Evolutionary conservation across 2,329 filamentous ascomycete species (phyloP), one percentile per base, ranked within the genome.

Genomic region (Cercospora berteroae): DNA sequence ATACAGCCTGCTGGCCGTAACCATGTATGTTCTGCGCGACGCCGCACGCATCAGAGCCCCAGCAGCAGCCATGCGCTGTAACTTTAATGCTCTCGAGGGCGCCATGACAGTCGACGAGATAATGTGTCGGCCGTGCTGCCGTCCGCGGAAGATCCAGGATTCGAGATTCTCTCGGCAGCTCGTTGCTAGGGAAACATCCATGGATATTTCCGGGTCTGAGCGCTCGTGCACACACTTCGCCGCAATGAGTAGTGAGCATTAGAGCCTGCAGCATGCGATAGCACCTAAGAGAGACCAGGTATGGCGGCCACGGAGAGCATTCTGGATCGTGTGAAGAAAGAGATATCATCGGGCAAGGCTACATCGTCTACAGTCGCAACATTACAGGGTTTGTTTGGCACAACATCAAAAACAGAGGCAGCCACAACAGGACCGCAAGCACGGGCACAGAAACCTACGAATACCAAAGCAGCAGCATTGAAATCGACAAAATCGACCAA

Each of bases 361-460:
- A 70, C 70, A 25, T 50, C 69, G 8, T 69, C 70, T 44, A 75
- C 74, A 12, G 67, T 74, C 44, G 72, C 70, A 58, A 73, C 69
- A 65, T 67, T 76, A 23, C 74, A 75, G 64, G 63, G 39, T 64
- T 65, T 75, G 67, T 71, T 74, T 44, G 67, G 71, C 65, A 48
- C 67, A 64, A 60, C 57, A 62, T 5, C 69, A 29, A 68, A 65
- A 62, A 55, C 66, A 48, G 63, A 61, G 63, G 66, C 56, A 61
- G 48, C 48, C 27, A 64, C 48, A 39, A 16, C 62, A 50, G 44
- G 20, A 25, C 50, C 65, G 50, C 42, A 67, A 31, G 62, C 67
- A 18, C 63, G 62, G 57, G 27, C 27, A 64, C 20, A 44, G 55
- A 42, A 25, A 23, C 6, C 31, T 18, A n/a, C 61, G 20, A 64